Base-by-base conservation (phyloP, 257 asterid species). In the Gardenia jasminoides region DNA sequence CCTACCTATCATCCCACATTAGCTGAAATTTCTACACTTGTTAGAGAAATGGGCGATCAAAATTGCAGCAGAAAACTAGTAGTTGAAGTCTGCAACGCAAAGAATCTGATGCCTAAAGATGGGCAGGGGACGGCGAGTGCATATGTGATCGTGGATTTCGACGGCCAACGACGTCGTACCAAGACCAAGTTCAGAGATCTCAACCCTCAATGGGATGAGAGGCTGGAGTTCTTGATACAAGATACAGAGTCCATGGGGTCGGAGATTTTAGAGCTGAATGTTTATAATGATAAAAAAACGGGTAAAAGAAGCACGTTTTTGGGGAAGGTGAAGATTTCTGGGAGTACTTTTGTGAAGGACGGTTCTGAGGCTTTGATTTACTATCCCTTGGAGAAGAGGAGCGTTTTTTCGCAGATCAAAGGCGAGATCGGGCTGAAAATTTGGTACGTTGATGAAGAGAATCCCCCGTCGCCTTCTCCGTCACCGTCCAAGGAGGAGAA, bases 81-180 rank as follows among this genome's bases (percentile, higher is more conserved):
- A 0, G 97, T 94, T 0, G 88, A 92, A 71, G 87, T 94, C 16
- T 89, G 93, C 83, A 91, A 85, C 72, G 98, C 98, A 31, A 91
- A 88, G 79, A 94, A 94, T 70, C 76, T 94, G 76, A 94, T 94
- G 98, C 98, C 98, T 1, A 94, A 94, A 71, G 98, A 94, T 79
- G 98, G 98, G 26, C 96, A 92, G 72, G 98, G 97, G 50, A 92
- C 97, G 70, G 94, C 98, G 28, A 94, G 98, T 85, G 96, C 98
- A 64, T 91, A 89, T 75, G 96, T 81, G 80, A 88, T 91, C 65
- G 91, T 90, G 10, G 97, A 92, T 81, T 94, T 80, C 80, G 98
- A 94, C 77, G 96, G 96, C 83, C 98, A 94, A 70, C 92, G 98
- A 10, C 97, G 97, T 41, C 92, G 98, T 4, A 92, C 98, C 10